Percentiles rank a stretch among this genome's conserved stretches.
Evolutionary conservation across 345 rosid genomes (phyloP).

Genomic region (Iberis pinnata): DNA sequence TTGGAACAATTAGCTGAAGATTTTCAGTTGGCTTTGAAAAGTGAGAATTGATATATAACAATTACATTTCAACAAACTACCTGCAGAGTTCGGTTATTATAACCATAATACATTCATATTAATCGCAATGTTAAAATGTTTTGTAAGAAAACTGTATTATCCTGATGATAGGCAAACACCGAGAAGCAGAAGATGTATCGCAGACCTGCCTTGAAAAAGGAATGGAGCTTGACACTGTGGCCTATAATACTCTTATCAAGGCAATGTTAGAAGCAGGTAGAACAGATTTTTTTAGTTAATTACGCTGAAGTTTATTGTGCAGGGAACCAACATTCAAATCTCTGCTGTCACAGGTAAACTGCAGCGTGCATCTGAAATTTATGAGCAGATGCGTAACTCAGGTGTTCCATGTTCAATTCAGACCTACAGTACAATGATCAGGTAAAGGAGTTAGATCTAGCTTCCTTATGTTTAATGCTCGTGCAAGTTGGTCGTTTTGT

Average conservation of each 20-base stretch:
- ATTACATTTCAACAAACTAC: not conserved
- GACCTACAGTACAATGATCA: slow-evolving; percentile 70
- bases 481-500: slow-evolving; percentile 9
- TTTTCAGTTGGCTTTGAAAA: not conserved
- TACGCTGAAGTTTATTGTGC: slow-evolving; percentile 8
- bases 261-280: slow-evolving; percentile 85
- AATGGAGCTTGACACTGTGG: slow-evolving; percentile 65
- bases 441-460: slow-evolving; percentile 28
- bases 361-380: slow-evolving; percentile 50
- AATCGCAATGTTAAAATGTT: not conserved
- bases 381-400: slow-evolving; percentile 49
- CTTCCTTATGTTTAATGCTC: slow-evolving; percentile 9
- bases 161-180: slow-evolving; percentile 52
- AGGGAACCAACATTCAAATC: slow-evolving; percentile 12
- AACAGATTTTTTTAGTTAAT: slow-evolving; percentile 2
- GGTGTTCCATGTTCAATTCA: slow-evolving; percentile 60
- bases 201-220: slow-evolving; percentile 33
- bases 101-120: not conserved
- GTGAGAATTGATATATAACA: not conserved
- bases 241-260: slow-evolving; percentile 76
- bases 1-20: not conserved
- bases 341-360: slow-evolving; percentile 49
- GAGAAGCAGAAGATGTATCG: slow-evolving; percentile 53
- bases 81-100: not conserved
- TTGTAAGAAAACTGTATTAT: slow-evolving; percentile 4